Conservation (phyloP, 768 basidiomycete species). For the Tulasnella sp. region DNA sequence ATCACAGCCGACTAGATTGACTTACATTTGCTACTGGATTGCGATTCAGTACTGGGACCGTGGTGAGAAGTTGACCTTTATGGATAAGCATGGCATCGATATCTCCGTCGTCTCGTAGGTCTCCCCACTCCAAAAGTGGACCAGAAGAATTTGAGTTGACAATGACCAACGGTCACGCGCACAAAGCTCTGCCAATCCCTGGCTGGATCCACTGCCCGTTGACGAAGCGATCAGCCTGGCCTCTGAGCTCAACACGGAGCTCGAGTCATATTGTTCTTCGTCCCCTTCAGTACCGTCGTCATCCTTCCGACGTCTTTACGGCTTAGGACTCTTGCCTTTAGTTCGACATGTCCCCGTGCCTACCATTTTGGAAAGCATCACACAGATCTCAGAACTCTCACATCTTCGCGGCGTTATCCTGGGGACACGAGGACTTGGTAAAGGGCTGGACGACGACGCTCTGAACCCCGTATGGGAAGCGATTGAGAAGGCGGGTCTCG, state of each 20-base stretch:
- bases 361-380: conserved; percentile 50
- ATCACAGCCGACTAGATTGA: no score
- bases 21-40: no score
- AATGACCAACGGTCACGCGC: not conserved
- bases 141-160: not conserved
- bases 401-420: conserved; percentile 71
- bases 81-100: conserved; percentile 57
- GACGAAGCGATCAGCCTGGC: conserved; percentile 56
- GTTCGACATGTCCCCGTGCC: conserved; percentile 50
- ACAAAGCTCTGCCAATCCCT: conserved; percentile 72
- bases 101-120: conserved; percentile 18
- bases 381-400: conserved; percentile 51
- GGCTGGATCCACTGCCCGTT: conserved; percentile 77
- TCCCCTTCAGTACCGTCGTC: conserved; percentile 36
- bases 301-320: conserved; percentile 56
- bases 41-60: conserved; percentile 72
- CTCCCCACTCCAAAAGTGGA: no score
- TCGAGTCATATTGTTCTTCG: conserved; percentile 68
- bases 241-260: conserved; percentile 57
- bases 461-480: conserved; percentile 79
- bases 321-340: conserved; percentile 74
- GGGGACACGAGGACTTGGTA: conserved; percentile 68
- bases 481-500: conserved; percentile 53
- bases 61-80: conserved; percentile 68
- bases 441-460: conserved; percentile 65